Evolutionary conservation across 1,284 basidiomycete species (phyloP).

Genomic region (Cystobasidium pallidum): DNA sequence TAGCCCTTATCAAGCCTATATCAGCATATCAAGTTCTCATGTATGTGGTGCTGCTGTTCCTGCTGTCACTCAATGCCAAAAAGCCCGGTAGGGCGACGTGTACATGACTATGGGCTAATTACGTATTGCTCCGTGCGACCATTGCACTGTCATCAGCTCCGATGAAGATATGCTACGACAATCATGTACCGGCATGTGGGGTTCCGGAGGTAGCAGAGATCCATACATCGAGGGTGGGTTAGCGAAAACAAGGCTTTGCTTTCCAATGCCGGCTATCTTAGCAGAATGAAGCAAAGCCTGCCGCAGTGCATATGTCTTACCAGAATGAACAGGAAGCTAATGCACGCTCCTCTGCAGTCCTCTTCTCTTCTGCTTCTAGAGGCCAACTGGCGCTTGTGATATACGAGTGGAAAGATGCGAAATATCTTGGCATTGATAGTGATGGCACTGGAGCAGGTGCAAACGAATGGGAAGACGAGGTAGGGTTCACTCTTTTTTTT

Average conservation of each 20-base stretch:
- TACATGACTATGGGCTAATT: constrained; percentile 6
- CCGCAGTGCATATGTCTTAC: too few relatives aligned
- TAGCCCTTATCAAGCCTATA: constrained; percentile 1
- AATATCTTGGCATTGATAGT: constrained; percentile 72
- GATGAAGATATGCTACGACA: constrained; percentile 71
- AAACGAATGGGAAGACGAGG: constrained; percentile 55
- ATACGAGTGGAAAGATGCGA: constrained; percentile 89
- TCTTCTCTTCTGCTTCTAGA: constrained; percentile 73
- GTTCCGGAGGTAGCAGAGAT: constrained; percentile 61
- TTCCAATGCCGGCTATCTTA: not conserved
- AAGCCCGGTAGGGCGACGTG: not conserved
- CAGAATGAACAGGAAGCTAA: too few relatives aligned
- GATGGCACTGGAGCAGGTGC: constrained; percentile 42
- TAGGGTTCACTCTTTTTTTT: constrained; percentile 52
- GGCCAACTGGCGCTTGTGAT: constrained; percentile 93
- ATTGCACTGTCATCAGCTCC: constrained; percentile 45
- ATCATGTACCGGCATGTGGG: constrained; percentile 95
- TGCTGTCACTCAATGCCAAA: too few relatives aligned
- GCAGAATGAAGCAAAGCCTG: too few relatives aligned
- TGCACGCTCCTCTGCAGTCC: too few relatives aligned
- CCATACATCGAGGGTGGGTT: constrained; percentile 82
- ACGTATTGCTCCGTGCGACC: too few relatives aligned
- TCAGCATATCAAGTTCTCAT: constrained; percentile 47
- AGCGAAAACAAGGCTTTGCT: not conserved
- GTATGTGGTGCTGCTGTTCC: too few relatives aligned